A percentile compares a stretch with the other conserved stretches of the same genome.
phyloP scores from a whole-genome alignment of 2,329 filamentous ascomycete genomes.

The Eutypella sp. region DNA sequence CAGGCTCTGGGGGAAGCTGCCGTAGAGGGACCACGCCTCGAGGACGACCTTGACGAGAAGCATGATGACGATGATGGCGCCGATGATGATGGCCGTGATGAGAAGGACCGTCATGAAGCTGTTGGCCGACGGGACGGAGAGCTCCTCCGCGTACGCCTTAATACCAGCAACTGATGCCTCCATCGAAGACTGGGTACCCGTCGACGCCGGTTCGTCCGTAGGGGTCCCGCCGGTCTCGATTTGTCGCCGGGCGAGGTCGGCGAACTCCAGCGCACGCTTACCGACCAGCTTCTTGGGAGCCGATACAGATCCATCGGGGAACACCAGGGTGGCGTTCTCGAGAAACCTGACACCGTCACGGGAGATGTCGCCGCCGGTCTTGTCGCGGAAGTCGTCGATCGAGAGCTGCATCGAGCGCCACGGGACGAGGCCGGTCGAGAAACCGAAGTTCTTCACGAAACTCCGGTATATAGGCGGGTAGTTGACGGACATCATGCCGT shows the following conservation, averaged over 20 bases:
- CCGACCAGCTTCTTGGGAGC: conserved; percentile 33
- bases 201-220: conserved; percentile 19
- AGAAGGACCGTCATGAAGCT: conserved; percentile 95
- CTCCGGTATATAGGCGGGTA: conserved; percentile 84
- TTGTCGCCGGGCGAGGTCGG: conserved; percentile 49
- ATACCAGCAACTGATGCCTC: conserved; percentile 64
- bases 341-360: conserved; percentile 71
- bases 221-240: conserved; percentile 39
- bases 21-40: conserved; percentile 86
- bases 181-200: conserved; percentile 27
- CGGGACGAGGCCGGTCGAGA: conserved; percentile 78
- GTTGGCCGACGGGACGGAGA: conserved; percentile 81
- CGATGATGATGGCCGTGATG: conserved; percentile 82
- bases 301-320: conserved; percentile 53
- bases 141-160: conserved; percentile 74
- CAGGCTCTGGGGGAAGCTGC: conserved; percentile 74
- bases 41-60: conserved; percentile 87
- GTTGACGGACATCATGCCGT: conserved; percentile 89
- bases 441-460: conserved; percentile 90
- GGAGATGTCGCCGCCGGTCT: conserved; percentile 83
- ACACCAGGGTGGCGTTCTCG: conserved; percentile 70
- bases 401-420: conserved; percentile 75
- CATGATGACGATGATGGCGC: conserved; percentile 77
- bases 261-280: conserved; percentile 53
- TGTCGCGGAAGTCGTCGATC: conserved; percentile 77